phyloP scores from a whole-genome alignment of 2,329 filamentous ascomycete species.

The Botrytis paeoniae region DNA sequence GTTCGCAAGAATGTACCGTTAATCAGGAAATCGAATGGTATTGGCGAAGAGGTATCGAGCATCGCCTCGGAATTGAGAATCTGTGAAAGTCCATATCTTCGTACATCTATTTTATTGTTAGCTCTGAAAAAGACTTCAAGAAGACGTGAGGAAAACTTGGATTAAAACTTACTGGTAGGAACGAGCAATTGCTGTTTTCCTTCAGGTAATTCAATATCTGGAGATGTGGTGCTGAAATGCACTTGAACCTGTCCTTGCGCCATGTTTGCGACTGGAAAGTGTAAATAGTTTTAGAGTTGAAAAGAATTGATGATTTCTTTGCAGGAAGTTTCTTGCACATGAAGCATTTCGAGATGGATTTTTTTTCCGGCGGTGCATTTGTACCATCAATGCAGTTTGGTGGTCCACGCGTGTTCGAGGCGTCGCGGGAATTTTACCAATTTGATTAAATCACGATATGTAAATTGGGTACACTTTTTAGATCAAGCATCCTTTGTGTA shows the following conservation, averaged over 20 bases:
- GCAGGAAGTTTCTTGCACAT: conserved; percentile 10
- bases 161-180: conserved; percentile 49
- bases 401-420: neutral
- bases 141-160: neutral
- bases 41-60: conserved; percentile 61
- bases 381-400: conserved; percentile 5
- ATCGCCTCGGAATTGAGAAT: conserved; percentile 71
- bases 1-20: conserved; percentile 90
- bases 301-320: neutral
- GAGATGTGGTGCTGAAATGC: conserved; percentile 62
- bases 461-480: neutral
- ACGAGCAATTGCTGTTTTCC: conserved; percentile 60
- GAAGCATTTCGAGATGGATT: conserved; percentile 15
- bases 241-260: conserved; percentile 59
- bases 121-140: neutral
- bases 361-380: conserved; percentile 20
- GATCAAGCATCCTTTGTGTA: neutral
- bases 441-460: neutral
- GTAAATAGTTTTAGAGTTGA: neutral
- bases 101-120: conserved; percentile 51
- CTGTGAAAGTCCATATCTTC: conserved; percentile 67
- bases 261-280: conserved; percentile 10
- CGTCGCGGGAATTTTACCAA: neutral
- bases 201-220: conserved; percentile 61
- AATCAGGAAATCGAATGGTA: conserved; percentile 92